These are phyloP conservation scores for Ceratobasidium sp. DNA, from an alignment of 1,284 basidiomycete genomes.

Conservation along the genomic window DNA sequence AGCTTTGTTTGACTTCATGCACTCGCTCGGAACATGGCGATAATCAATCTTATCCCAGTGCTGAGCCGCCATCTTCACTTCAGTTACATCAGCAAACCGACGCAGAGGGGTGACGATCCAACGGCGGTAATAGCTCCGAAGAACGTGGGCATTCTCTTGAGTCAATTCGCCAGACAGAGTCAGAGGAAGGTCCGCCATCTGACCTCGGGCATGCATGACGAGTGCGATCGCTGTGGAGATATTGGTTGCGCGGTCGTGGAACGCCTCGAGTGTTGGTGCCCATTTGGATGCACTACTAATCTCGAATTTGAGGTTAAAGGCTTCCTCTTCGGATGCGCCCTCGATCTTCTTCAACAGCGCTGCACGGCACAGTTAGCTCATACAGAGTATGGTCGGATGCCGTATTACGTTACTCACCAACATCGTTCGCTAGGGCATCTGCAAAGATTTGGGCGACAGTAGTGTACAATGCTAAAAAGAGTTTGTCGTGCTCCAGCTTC, in stretches of 20 bases:
- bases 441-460: constrained; percentile 73
- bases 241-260: constrained; percentile 74
- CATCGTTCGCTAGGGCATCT: constrained; percentile 66
- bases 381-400: too few relatives aligned
- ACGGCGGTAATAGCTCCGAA: constrained; percentile 69
- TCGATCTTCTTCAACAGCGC: constrained; percentile 53
- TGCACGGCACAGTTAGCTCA: constrained; percentile 14
- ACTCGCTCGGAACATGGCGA: constrained; percentile 68
- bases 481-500: constrained; percentile 63
- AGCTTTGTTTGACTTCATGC: constrained; percentile 71
- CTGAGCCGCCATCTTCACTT: constrained; percentile 73
- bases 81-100: constrained; percentile 63
- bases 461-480: constrained; percentile 73
- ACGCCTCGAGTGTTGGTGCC: constrained; percentile 71
- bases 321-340: constrained; percentile 55
- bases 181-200: constrained; percentile 51
- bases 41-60: constrained; percentile 65
- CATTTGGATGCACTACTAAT: constrained; percentile 76
- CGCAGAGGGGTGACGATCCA: constrained; percentile 72
- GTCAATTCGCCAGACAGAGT: constrained; percentile 55
- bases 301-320: constrained; percentile 58
- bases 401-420: constrained; percentile 47
- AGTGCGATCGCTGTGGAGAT: constrained; percentile 73
- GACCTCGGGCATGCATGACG: constrained; percentile 63
- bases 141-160: constrained; percentile 57